A percentile compares a stretch with the other conserved stretches of the same genome.
These are phyloP conservation scores for Zygosaccharomyces kombuchaensis DNA, from an alignment of 805 yeast species.

Conservation along the genomic window DNA sequence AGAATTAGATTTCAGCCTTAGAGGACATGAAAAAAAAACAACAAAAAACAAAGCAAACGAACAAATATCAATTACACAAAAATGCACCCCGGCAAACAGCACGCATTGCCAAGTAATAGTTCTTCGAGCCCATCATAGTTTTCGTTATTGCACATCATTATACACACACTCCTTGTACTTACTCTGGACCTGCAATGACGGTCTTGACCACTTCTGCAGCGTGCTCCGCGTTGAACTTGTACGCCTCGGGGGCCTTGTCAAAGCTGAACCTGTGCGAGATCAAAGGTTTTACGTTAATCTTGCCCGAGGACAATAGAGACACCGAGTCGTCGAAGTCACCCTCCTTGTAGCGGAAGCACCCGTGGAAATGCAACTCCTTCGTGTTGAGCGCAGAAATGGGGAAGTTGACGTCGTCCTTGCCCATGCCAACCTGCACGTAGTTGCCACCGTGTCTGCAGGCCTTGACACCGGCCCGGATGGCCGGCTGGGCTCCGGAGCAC, in stretches of 20 bases:
- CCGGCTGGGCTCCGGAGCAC: constrained; percentile 78
- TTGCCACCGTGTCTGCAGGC: constrained; percentile 64
- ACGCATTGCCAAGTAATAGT: neutral
- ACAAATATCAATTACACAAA: too few species aligned
- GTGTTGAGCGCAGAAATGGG: constrained; percentile 68
- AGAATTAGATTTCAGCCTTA: neutral
- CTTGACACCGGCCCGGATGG: constrained; percentile 64
- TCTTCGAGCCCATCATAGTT: neutral
- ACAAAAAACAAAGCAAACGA: too few species aligned
- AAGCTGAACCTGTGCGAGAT: constrained; percentile 73
- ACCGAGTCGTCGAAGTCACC: constrained; percentile 76
- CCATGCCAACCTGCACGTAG: constrained; percentile 84
- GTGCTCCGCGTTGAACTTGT: constrained; percentile 55
- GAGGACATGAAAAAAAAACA: neutral
- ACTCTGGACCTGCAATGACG: constrained; percentile 70
- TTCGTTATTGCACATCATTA: neutral
- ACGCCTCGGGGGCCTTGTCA: constrained; percentile 70
- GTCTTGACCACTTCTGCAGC: constrained; percentile 70
- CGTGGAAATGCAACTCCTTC: constrained; percentile 65
- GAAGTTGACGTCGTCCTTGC: constrained; percentile 61
- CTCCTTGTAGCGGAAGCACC: constrained; percentile 75
- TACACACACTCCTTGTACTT: neutral
- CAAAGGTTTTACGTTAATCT: constrained; percentile 60
- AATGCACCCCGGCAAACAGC: neutral
- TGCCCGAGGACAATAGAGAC: constrained; percentile 56